Evolutionary conservation across 768 basidiomycete species (phyloP).

Genomic region (Rickenella mellea): DNA sequence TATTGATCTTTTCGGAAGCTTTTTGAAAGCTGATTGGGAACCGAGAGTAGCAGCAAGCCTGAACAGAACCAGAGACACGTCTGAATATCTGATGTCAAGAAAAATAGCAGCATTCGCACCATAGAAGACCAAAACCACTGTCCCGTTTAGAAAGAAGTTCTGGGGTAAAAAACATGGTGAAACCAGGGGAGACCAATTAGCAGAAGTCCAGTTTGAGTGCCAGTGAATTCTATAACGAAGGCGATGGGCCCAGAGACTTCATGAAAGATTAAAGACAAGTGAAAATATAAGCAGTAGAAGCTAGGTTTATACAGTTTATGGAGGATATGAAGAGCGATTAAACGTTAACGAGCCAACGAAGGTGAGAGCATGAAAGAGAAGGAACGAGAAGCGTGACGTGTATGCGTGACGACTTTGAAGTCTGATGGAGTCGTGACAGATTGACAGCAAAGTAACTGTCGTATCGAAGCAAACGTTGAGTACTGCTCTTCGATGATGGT

Average conservation of each 20-base stretch:
- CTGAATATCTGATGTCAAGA: not conserved
- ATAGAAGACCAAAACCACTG: conserved; percentile 83
- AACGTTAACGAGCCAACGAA: too few relatives aligned
- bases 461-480: too few relatives aligned
- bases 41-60: conserved; percentile 92
- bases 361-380: too few relatives aligned
- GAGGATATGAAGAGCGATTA: too few relatives aligned
- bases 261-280: not conserved
- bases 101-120: conserved; percentile 31
- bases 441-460: too few relatives aligned
- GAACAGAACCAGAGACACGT: not conserved
- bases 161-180: conserved; percentile 84
- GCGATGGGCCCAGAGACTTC: not conserved
- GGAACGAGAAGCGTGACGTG: too few relatives aligned
- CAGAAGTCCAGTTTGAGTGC: not conserved
- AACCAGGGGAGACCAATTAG: not conserved
- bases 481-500: too few relatives aligned
- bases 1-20: conserved; percentile 75
- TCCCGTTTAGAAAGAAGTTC: conserved; percentile 76
- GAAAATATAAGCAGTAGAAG: too few relatives aligned
- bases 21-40: conserved; percentile 78
- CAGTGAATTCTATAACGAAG: not conserved
- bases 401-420: too few relatives aligned
- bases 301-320: too few relatives aligned
- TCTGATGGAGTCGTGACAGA: too few relatives aligned